Evolutionary conservation across 1,139 yeast species (phyloP), one percentile per base, ranked within the genome.

Genomic region (Petasospora rhodanensis): DNA sequence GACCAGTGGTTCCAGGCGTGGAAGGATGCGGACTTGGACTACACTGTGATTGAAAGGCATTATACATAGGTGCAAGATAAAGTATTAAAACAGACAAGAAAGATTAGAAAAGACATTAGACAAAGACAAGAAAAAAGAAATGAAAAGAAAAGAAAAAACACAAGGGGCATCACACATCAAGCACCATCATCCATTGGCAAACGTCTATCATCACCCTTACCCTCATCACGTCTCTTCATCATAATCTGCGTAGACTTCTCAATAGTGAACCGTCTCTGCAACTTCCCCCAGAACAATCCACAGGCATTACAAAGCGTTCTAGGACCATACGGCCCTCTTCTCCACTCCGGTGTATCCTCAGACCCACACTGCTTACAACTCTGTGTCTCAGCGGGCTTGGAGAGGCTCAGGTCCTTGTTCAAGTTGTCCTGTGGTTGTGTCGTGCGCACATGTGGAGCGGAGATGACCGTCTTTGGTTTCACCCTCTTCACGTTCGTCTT

Each of bases 261-360:
- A 6, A 66, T 65, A 6, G 80, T 81, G 43, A 70, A 62, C 40
- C 70, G 69, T 49, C 76, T 79, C 6, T 74, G 73, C 45, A 81
- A 56, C 51, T 82, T 81, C 17, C 86, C 79, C 51, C 78, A 84
- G 54, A 76, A 83, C 40, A 83, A 62, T 0, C 93, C 94, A 60
- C 94, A 83, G 0, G 93, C 93, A 56, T 82, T 82, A 54, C 93
- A 82, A 36, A 82, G 61, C 0, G 87, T 77, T 38, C 85, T 64
- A 7, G 76, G 76, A 0, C 89, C 89, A 41, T 77, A 74, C 1
- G 91, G 93, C 1, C 93, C 93, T 35, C 84, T 62, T 51, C 93
- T 68, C 93, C 93, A 82, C 55, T 82, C 93, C 2, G 93, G 91
- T 0, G 93, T 82, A 34, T 77, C 80, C 6, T 76, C 70, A 14